These are phyloP conservation scores for Didymellaceae sp. DNA, from an alignment of 2,329 filamentous ascomycete species.

Conservation along the genomic window DNA sequence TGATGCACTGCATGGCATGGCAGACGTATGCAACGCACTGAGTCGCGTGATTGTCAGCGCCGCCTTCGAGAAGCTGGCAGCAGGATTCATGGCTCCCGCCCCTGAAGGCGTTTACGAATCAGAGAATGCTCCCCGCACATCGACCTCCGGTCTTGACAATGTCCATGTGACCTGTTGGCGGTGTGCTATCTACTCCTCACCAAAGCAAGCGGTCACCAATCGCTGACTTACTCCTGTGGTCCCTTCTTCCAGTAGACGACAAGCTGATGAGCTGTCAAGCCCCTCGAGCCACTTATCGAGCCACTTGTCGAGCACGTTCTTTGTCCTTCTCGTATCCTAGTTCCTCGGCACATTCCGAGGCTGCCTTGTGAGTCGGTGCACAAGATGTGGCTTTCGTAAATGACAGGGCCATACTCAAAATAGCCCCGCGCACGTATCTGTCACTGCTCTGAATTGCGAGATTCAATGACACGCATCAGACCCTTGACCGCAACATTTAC, in stretches of 20 bases:
- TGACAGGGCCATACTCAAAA: constrained; percentile 15
- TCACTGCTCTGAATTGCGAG: constrained; percentile 16
- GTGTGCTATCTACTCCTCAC: constrained; percentile 37
- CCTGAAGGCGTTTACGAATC: constrained; percentile 38
- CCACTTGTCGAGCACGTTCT: constrained; percentile 12
- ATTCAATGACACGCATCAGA: constrained; percentile 40
- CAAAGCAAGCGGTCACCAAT: constrained; percentile 24
- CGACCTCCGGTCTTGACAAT: constrained; percentile 18
- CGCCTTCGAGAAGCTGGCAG: constrained; percentile 37
- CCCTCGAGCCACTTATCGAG: constrained; percentile 10
- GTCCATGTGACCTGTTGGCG: constrained; percentile 44
- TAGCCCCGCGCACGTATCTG: constrained; percentile 21
- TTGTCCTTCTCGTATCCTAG: constrained; percentile 3
- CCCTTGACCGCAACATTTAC: constrained; percentile 11
- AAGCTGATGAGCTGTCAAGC: constrained; percentile 11
- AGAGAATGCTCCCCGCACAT: constrained; percentile 31
- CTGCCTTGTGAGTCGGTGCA: constrained; percentile 4
- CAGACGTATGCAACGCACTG: constrained; percentile 21
- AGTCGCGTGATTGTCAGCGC: constrained; percentile 39
- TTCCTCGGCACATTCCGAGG: constrained; percentile 11
- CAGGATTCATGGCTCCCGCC: constrained; percentile 25
- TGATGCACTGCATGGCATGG: constrained; percentile 9
- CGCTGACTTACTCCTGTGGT: constrained; percentile 18
- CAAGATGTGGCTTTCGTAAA: constrained; percentile 15
- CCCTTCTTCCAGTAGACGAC: constrained; percentile 3